These are phyloP conservation scores for Geranium rotundifolium DNA, from an alignment of 345 rosid genomes.

Conservation along the genomic window DNA sequence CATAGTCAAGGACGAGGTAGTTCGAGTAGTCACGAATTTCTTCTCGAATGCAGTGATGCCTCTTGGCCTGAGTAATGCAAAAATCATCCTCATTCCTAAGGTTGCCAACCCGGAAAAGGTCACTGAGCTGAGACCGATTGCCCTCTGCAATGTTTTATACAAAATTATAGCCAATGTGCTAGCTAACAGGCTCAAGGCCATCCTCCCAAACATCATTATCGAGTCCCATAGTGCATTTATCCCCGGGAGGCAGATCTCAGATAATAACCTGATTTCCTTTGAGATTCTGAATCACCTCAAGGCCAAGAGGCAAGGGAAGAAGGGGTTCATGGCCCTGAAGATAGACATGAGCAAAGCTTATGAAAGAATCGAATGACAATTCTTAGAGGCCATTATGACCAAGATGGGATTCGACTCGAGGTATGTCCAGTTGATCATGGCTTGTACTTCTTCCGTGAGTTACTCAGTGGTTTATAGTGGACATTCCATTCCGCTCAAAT, in stretches of 20 bases:
- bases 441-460: no score
- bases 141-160: background rate
- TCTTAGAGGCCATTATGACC: background rate
- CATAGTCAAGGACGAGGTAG: no score
- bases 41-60: no score
- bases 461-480: no score
- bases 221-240: background rate
- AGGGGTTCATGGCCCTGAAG: background rate
- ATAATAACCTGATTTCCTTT: background rate
- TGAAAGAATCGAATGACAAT: background rate
- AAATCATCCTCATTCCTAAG: background rate
- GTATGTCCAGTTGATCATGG: no score
- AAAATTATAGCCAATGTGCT: background rate
- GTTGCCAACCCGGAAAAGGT: background rate
- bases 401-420: background rate
- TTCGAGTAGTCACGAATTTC: no score
- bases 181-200: background rate
- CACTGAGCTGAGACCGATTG: background rate
- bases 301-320: background rate
- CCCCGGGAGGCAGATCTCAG: background rate
- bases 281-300: background rate
- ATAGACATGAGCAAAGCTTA: constrained; percentile 1
- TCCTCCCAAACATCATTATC: background rate
- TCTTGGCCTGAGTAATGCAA: no score
- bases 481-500: no score